These are phyloP conservation scores for Candida ascalaphidarum DNA, from an alignment of 805 yeast genomes.

Conservation along the genomic window DNA sequence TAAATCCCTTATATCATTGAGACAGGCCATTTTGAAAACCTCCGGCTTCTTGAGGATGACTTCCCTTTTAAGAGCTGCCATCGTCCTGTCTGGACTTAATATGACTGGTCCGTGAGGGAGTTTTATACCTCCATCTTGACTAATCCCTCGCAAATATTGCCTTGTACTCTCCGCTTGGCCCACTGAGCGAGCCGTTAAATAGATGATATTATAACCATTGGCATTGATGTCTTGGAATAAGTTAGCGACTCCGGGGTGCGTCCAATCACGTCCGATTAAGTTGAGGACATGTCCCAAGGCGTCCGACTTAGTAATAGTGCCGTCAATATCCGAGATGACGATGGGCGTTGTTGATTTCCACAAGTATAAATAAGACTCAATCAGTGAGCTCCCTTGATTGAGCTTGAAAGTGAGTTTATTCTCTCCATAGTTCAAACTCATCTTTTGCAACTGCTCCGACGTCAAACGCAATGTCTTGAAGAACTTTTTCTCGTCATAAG, in stretches of 20 bases:
- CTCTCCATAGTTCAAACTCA: constrained; percentile 69
- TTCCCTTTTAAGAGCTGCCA: constrained; percentile 89
- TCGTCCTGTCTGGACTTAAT: constrained; percentile 89
- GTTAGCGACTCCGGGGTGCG: constrained; percentile 92
- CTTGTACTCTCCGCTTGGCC: constrained; percentile 94
- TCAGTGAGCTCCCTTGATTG: constrained; percentile 72
- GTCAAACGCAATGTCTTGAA: constrained; percentile 88
- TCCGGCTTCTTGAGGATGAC: constrained; percentile 93
- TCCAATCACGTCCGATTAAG: constrained; percentile 95
- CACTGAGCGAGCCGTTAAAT: constrained; percentile 88
- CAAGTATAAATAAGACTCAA: constrained; percentile 63
- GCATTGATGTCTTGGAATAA: constrained; percentile 76
- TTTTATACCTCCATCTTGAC: constrained; percentile 60
- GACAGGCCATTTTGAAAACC: constrained; percentile 96
- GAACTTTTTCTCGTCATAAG: constrained; percentile 28
- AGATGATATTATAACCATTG: constrained; percentile 91
- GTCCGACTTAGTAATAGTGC: constrained; percentile 95
- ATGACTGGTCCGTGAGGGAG: constrained; percentile 92
- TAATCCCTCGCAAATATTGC: constrained; percentile 68
- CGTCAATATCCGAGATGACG: constrained; percentile 95
- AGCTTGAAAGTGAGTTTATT: constrained; percentile 75
- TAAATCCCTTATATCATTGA: constrained; percentile 72
- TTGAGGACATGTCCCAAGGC: constrained; percentile 94
- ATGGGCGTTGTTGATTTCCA: constrained; percentile 85
- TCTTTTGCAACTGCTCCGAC: constrained; percentile 73